Evolutionary conservation across 768 basidiomycete genomes (phyloP).

Genomic region (Lyophyllum atratum): DNA sequence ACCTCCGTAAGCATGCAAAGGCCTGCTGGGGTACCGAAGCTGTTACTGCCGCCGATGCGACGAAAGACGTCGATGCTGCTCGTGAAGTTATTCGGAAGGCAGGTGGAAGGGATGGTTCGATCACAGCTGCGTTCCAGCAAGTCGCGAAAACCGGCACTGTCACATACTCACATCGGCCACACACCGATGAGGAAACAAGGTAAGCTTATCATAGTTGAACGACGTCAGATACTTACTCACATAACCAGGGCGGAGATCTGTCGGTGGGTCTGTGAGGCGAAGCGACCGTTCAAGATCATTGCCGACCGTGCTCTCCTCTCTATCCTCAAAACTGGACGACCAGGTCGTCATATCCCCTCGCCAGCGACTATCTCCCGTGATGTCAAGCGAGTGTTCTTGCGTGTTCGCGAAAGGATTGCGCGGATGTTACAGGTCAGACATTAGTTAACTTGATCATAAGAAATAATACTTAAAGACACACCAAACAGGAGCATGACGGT

Average conservation of each 20-base stretch:
- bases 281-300: too few species aligned
- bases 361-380: conserved; percentile 30
- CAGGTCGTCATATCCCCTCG: conserved; percentile 31
- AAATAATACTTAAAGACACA: too few species aligned
- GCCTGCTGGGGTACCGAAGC: conserved; percentile 5
- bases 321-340: conserved; percentile 14
- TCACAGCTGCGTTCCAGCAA: conserved; percentile 25
- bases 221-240: background rate
- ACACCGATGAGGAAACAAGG: conserved; percentile 20
- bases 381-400: conserved; percentile 26
- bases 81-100: background rate
- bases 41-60: background rate
- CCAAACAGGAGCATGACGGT: too few species aligned
- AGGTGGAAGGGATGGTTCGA: conserved; percentile 14
- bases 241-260: conserved; percentile 28
- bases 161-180: conserved; percentile 26
- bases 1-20: conserved; percentile 2
- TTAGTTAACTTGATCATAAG: too few species aligned
- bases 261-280: conserved; percentile 7
- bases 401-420: conserved; percentile 19
- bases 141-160: conserved; percentile 25
- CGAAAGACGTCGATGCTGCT: too few species aligned
- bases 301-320: too few species aligned
- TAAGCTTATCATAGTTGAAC: conserved; percentile 4
- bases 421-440: conserved; percentile 25